Conservation (phyloP, 768 basidiomycete genomes). For the Cubamyces sp. region DNA sequence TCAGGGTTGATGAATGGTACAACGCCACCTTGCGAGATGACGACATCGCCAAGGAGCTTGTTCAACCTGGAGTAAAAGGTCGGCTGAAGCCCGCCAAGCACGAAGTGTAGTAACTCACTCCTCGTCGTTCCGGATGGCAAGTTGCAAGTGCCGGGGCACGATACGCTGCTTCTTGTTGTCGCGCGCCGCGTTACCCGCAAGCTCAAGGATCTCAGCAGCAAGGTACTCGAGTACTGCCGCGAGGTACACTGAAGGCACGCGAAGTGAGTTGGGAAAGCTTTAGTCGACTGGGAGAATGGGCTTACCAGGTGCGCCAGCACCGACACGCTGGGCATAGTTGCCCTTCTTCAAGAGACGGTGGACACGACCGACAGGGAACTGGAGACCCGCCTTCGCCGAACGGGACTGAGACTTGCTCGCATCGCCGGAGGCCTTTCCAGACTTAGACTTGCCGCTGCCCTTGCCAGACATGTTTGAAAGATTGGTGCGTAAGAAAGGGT, state of each 20-base stretch:
- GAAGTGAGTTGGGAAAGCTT: neutral
- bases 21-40: slow-evolving; percentile 96
- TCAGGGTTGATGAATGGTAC: slow-evolving; percentile 80
- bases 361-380: slow-evolving; percentile 93
- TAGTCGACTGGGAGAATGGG: neutral
- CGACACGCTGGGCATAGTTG: slow-evolving; percentile 86
- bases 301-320: slow-evolving; percentile 83
- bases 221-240: slow-evolving; percentile 93
- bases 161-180: slow-evolving; percentile 97
- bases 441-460: slow-evolving; percentile 62
- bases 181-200: slow-evolving; percentile 88
- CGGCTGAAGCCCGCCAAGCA: neutral
- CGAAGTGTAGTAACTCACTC: slow-evolving; percentile 51
- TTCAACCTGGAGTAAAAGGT: slow-evolving; percentile 50
- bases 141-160: slow-evolving; percentile 91
- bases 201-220: slow-evolving; percentile 91
- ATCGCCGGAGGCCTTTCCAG: slow-evolving; percentile 61
- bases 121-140: slow-evolving; percentile 94
- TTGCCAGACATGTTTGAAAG: slow-evolving; percentile 46
- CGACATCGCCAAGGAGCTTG: slow-evolving; percentile 75
- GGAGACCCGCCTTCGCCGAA: slow-evolving; percentile 76
- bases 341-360: slow-evolving; percentile 87
- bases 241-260: slow-evolving; percentile 67
- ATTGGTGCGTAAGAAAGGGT: slow-evolving; percentile 13
- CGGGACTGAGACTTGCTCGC: slow-evolving; percentile 65